Base-by-base conservation (phyloP, 139 green algal species). In the Nannochloris sp. region DNA sequence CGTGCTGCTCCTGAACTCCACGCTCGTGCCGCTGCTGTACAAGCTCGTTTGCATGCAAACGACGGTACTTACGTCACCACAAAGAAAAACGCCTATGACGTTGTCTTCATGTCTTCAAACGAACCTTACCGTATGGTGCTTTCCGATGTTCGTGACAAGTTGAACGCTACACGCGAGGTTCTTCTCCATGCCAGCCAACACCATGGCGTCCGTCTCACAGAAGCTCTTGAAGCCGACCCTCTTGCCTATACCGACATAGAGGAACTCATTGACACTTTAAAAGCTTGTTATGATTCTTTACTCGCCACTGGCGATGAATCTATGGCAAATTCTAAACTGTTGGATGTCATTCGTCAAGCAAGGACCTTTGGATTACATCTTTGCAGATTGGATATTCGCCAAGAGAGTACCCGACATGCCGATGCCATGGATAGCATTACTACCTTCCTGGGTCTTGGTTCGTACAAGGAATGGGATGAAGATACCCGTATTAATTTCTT, bases 41-140 rank as follows among this genome's bases (percentile, higher is more conserved):
- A 74, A 1, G 61, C 65, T 1, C 71, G 63, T 10, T 77, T 85
- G 65, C 55, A 56, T 32, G 64, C 67, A 30, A 64, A 87, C 38
- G 58, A 70, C 2, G 62, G 59, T 5, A 58, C 63, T 3, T 68
- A 92, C 4, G 71, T 70, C 42, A 79, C 92, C 78, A 82, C 83
- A 70, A 95, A 94, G 81, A 76, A 77, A 51, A 81, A 89, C 36
- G 90, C 90, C 27, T 19, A 65, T 25, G 81, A 87, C 63, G 53
- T 77, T 4, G 65, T 68, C 44, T 81, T 86, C 48, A 81, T 87
- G 44, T 76, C 81, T 3, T 38, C 82, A 36, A 86, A 77, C 3
- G 91, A 98, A 72, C 93, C 93, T 6, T 99, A 92, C 82, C 81
- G 93, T 32, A 80, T 97, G 32, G 75, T 99, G 37, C 83, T 98